phyloP scores from a whole-genome alignment of 1,284 basidiomycete species.

The Singerocomus inundabilis region DNA sequence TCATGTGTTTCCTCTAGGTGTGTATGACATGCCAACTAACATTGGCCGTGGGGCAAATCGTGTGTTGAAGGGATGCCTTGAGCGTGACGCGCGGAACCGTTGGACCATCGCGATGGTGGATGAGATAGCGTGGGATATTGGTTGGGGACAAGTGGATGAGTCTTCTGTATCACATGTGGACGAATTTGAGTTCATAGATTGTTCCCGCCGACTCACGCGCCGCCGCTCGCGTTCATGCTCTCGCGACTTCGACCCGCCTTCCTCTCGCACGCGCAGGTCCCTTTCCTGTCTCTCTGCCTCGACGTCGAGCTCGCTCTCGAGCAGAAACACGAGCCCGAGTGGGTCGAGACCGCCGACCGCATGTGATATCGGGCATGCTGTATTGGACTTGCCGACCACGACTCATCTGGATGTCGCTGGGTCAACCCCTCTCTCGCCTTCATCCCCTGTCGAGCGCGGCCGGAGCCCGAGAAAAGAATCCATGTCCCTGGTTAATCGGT shows the following conservation, averaged over 20 bases:
- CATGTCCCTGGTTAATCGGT: conserved; percentile 38
- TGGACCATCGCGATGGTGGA: conserved; percentile 79
- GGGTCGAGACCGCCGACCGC: conserved; percentile 24
- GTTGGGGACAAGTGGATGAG: conserved; percentile 56
- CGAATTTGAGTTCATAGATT: conserved; percentile 31
- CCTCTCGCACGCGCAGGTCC: conserved; percentile 36
- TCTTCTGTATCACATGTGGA: conserved; percentile 30
- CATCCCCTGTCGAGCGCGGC: conserved; percentile 37
- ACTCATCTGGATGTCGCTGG: conserved; percentile 31
- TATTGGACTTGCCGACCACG: conserved; percentile 20
- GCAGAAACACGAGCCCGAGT: conserved; percentile 34
- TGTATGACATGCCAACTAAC: conserved; percentile 53
- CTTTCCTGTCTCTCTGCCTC: conserved; percentile 42
- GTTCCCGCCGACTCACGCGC: conserved; percentile 9
- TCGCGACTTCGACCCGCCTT: conserved; percentile 5
- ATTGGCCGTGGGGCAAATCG: conserved; percentile 71
- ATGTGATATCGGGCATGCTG: conserved; percentile 14
- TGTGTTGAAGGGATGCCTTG: conserved; percentile 74
- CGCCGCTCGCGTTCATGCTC: conserved; percentile 21
- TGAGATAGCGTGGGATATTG: conserved; percentile 76
- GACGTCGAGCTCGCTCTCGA: conserved; percentile 35
- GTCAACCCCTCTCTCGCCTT: conserved; percentile 32
- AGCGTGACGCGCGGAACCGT: conserved; percentile 53
- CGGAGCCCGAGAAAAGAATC: conserved; percentile 36
- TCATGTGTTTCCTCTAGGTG: conserved; percentile 41